Evolutionary conservation across 2,329 filamentous ascomycete genomes (phyloP).

Genomic region (Didymella keratinophila): DNA sequence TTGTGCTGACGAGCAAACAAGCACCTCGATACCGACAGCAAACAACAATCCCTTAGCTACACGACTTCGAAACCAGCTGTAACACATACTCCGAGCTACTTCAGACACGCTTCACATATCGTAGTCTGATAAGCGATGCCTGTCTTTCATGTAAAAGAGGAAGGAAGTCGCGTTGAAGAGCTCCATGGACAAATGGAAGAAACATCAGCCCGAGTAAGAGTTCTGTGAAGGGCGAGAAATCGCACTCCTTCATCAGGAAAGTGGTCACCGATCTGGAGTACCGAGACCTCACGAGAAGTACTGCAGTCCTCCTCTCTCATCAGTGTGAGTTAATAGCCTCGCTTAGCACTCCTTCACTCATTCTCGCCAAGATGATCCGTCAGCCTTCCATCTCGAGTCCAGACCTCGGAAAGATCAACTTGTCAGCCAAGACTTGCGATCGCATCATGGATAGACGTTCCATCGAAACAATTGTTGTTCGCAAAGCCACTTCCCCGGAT

Average conservation of each 20-base stretch:
- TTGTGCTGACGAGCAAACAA: no score
- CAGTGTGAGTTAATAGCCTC: not conserved
- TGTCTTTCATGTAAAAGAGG: not conserved
- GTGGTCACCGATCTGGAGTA: not conserved
- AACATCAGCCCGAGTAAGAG: not conserved
- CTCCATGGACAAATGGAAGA: not conserved
- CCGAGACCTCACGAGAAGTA: not conserved
- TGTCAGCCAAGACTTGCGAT: not conserved
- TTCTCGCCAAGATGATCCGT: not conserved
- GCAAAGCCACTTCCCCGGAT: not conserved
- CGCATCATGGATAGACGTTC: not conserved
- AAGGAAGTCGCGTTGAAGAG: not conserved
- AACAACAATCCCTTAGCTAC: no score
- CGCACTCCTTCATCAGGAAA: not conserved
- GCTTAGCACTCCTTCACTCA: not conserved
- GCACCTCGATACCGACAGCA: no score
- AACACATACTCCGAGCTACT: no score
- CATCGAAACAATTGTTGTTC: not conserved
- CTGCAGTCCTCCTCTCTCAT: not conserved
- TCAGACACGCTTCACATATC: no score
- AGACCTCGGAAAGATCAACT: not conserved
- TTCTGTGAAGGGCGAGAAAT: not conserved
- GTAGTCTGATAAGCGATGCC: no score
- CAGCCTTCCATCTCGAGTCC: not conserved
- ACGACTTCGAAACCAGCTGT: no score